Evolutionary conservation across 2,329 filamentous ascomycete species (phyloP), one percentile per base, ranked within the genome.

Genomic region (Pseudocercospora ulei): DNA sequence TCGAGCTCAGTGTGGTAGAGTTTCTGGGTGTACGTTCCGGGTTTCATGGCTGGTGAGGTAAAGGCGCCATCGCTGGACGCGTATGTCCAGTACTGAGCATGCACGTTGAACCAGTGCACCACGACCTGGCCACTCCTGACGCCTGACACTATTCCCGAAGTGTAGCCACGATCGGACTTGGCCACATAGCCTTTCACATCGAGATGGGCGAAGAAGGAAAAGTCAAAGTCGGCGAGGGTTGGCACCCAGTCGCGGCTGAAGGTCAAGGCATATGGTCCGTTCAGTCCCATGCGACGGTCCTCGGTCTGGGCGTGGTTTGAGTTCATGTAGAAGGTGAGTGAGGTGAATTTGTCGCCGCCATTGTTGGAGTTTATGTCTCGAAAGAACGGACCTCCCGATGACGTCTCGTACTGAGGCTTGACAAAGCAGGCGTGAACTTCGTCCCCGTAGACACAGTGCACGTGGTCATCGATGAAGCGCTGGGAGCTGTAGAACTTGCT

Each of bases 401-500:
- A 75, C 5, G 65, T 68, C 56, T 82, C 78, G 34, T 75, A 76
- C 22, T 72, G 62, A 61, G 7, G 62, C 66, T 25, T 70, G 70
- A 34, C 71, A 67, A 80, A 72, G 58, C 76, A 81, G 7, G 73
- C 75, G 48, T 77, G 72, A 23, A 73, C 67, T 1, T 59, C 55
- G 17, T 61, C 57, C 13, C 71, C 70, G 42, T 68, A 69, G 23
- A 77, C 72, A 57, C 77, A 81, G 55, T 78, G 76, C 16, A 71
- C 67, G 28, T 72, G 64, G 50, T 79, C 76, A 55, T 82, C 78
- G 53, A 82, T 80, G 59, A 79, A 81, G n/a, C 76, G 69, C 46
- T 78, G 66, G 42, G 72, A 76, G 1, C 74, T 78, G 62, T 78
- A 82, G 64, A 81, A 82, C 58, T 82, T 82, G 59, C 72, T 76